Conservation (phyloP, 1,284 basidiomycete species). For the Cryptococcus jaspeensis region DNA sequence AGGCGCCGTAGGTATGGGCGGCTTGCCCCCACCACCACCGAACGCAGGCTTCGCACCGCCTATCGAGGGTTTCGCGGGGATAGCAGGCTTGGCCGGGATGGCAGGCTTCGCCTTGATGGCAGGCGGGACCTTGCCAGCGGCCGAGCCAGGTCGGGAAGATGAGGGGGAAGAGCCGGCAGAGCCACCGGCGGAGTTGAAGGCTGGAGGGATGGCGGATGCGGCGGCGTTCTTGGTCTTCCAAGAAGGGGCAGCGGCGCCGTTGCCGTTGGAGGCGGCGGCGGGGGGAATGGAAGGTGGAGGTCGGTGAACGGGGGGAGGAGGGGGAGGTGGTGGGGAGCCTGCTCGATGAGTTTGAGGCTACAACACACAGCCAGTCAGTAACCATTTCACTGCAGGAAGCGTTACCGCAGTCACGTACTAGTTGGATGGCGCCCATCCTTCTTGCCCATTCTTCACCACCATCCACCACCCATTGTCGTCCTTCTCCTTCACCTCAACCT, state of each 20-base stretch:
- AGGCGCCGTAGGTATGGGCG: constrained; percentile 41
- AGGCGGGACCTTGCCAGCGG: constrained; percentile 43
- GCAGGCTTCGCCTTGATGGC: constrained; percentile 54
- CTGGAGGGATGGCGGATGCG: constrained; percentile 52
- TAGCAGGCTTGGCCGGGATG: constrained; percentile 52
- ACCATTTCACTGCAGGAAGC: background rate
- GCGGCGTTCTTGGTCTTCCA: constrained; percentile 55
- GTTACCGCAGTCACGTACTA: constrained; percentile 59
- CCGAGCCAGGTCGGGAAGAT: constrained; percentile 58
- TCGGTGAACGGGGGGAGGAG: constrained; percentile 59
- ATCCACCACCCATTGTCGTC: constrained; percentile 97
- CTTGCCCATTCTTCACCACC: constrained; percentile 75
- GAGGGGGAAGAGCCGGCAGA: constrained; percentile 55
- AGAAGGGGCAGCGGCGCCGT: constrained; percentile 12
- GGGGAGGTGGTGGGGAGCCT: constrained; percentile 66
- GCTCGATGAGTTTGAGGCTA: constrained; percentile 12
- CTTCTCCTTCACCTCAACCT: constrained; percentile 89
- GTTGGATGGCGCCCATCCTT: constrained; percentile 96
- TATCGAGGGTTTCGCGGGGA: constrained; percentile 29
- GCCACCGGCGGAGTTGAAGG: constrained; percentile 55
- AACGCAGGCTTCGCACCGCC: constrained; percentile 4
- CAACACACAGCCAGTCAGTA: background rate
- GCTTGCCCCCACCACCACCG: constrained; percentile 23
- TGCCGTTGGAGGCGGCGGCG: constrained; percentile 55
- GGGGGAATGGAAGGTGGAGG: constrained; percentile 47